Conservation (phyloP, 2,329 filamentous ascomycete genomes). For the Aureobasidium namibiae region DNA sequence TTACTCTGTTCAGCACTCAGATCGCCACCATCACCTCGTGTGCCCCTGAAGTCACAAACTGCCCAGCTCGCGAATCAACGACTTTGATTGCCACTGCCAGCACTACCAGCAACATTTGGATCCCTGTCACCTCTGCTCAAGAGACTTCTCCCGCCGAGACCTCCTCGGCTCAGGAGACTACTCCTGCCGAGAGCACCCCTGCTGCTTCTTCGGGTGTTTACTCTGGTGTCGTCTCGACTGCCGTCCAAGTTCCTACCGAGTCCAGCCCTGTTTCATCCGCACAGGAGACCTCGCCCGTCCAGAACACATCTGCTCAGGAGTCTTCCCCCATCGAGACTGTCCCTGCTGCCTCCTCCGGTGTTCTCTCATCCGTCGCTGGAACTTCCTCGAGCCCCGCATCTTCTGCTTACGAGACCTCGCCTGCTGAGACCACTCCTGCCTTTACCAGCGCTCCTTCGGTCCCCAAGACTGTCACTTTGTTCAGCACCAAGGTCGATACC, state of each 20-base stretch:
- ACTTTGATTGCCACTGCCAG: background rate
- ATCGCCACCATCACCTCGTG: conserved; percentile 16
- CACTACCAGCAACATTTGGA: conserved; percentile 8
- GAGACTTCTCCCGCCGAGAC: conserved; percentile 11
- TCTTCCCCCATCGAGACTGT: conserved; percentile 8
- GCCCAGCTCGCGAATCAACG: background rate
- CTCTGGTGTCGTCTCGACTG: background rate
- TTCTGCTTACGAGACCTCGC: conserved; percentile 12
- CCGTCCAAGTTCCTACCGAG: background rate
- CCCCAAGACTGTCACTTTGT: conserved; percentile 19
- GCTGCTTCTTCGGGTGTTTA: conserved; percentile 12
- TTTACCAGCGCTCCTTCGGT: conserved; percentile 4
- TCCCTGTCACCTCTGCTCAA: conserved; percentile 7
- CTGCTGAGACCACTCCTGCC: conserved; percentile 12
- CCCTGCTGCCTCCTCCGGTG: conserved; percentile 13
- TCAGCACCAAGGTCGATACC: conserved; percentile 14
- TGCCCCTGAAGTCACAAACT: conserved; percentile 12
- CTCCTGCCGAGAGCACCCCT: background rate
- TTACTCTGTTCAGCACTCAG: conserved; percentile 15
- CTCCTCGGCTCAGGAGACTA: too few relatives aligned
- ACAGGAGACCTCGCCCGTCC: conserved; percentile 3
- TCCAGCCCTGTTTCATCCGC: conserved; percentile 9
- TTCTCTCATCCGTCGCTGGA: conserved; percentile 1
- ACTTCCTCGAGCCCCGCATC: background rate
- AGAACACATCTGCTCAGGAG: conserved; percentile 10